phyloP scores from a whole-genome alignment of 257 asterid species.

The Leptodermis oblonga region DNA sequence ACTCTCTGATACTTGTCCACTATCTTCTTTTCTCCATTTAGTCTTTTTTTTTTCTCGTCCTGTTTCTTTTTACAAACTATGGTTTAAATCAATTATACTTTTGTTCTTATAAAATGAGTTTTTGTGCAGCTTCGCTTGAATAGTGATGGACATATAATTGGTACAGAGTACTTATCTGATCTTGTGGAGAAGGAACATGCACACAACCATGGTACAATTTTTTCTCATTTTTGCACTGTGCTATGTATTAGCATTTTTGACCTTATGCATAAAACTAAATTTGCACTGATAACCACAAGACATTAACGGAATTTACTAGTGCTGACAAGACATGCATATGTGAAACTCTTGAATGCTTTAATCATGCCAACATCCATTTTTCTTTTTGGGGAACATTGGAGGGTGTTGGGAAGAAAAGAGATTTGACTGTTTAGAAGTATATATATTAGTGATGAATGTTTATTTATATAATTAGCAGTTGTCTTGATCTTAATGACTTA shows the following conservation, averaged over 20 bases:
- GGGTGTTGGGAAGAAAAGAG: neutral
- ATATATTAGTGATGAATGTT: neutral
- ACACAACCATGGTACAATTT: conserved; percentile 76
- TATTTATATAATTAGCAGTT: neutral
- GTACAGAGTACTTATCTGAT: conserved; percentile 88
- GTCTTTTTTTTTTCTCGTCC: neutral
- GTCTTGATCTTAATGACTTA: neutral
- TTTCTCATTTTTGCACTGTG: neutral
- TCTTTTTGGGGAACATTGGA: neutral
- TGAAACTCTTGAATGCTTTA: conserved; percentile 3
- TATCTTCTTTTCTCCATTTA: neutral
- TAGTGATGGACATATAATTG: conserved; percentile 64
- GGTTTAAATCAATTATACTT: neutral
- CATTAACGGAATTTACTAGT: neutral
- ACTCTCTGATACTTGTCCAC: neutral
- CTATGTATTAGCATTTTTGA: neutral
- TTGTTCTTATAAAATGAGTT: conserved; percentile 26
- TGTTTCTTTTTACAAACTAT: neutral
- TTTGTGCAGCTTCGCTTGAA: conserved; percentile 85
- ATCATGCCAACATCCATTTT: neutral
- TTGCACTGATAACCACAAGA: neutral
- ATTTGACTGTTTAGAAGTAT: neutral
- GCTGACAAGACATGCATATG: neutral
- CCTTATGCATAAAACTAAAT: neutral
- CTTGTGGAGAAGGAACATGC: conserved; percentile 90